Conservation (phyloP, 176 grass and related monocot genomes). For the Thalia dealbata region DNA sequence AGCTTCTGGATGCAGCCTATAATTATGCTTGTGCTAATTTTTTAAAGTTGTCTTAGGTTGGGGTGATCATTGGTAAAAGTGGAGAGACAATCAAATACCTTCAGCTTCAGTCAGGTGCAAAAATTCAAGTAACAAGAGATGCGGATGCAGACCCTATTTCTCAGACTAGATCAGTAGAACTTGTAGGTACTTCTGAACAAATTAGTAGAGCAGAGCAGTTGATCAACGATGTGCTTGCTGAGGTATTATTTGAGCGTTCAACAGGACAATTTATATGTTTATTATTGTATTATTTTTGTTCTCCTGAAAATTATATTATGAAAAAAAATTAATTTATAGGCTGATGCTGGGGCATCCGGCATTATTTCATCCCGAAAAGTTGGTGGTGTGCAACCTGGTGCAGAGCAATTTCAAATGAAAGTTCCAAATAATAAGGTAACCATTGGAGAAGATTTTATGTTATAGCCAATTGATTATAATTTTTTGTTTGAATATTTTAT, state of each 20-base stretch:
- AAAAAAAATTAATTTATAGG: conserved; percentile 30
- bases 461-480: conserved; percentile 5
- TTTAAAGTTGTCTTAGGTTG: conserved; percentile 37
- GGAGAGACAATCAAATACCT: conserved; percentile 88
- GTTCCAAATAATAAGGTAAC: conserved; percentile 87
- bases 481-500: not conserved
- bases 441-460: not conserved
- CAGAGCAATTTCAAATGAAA: conserved; percentile 83
- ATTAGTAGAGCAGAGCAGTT: conserved; percentile 82
- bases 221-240: conserved; percentile 73
- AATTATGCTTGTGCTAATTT: not conserved
- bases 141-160: conserved; percentile 9
- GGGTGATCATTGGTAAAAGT: conserved; percentile 92
- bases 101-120: conserved; percentile 83
- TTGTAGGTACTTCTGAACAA: conserved; percentile 46
- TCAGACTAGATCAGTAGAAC: conserved; percentile 7
- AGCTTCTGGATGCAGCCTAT: not conserved
- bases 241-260: conserved; percentile 28
- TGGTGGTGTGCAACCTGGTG: conserved; percentile 44
- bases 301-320: conserved; percentile 4
- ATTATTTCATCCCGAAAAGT: conserved; percentile 36
- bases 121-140: conserved; percentile 21
- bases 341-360: conserved; percentile 71
- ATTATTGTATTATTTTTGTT: not conserved
- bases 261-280: not conserved